Evolutionary conservation across 257 asterid genomes (phyloP).

Genomic region (Primulina eburnea): DNA sequence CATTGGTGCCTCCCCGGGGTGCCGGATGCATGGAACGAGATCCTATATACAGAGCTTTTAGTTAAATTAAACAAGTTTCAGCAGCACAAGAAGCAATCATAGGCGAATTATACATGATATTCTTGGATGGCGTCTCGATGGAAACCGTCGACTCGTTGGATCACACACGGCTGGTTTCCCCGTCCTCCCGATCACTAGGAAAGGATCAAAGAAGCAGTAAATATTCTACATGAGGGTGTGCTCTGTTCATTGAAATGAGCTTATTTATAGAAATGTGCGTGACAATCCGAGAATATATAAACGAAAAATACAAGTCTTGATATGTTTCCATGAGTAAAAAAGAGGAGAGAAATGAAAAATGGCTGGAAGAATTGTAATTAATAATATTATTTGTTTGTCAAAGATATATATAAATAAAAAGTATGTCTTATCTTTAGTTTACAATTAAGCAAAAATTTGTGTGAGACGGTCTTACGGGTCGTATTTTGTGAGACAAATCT

Average conservation of each 20-base stretch:
- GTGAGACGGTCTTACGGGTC: too few relatives aligned
- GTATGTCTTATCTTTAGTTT: neutral
- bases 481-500: too few relatives aligned
- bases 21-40: conserved; percentile 74
- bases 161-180: neutral
- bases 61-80: conserved; percentile 23
- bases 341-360: neutral
- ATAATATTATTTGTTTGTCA: too few relatives aligned
- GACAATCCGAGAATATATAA: neutral
- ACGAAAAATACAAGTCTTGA: neutral
- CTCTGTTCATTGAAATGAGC: neutral
- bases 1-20: conserved; percentile 89
- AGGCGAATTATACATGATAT: conserved; percentile 23
- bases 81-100: conserved; percentile 21
- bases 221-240: neutral
- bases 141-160: neutral
- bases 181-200: neutral
- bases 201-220: neutral
- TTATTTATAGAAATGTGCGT: neutral
- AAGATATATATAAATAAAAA: too few relatives aligned
- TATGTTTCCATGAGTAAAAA: neutral
- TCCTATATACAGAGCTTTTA: conserved; percentile 55
- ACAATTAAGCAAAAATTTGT: neutral
- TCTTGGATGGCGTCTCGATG: neutral
- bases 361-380: neutral